Base-by-base conservation (phyloP, 495 filamentous ascomycete species). In the Aspergillus saccharolyticus region DNA sequence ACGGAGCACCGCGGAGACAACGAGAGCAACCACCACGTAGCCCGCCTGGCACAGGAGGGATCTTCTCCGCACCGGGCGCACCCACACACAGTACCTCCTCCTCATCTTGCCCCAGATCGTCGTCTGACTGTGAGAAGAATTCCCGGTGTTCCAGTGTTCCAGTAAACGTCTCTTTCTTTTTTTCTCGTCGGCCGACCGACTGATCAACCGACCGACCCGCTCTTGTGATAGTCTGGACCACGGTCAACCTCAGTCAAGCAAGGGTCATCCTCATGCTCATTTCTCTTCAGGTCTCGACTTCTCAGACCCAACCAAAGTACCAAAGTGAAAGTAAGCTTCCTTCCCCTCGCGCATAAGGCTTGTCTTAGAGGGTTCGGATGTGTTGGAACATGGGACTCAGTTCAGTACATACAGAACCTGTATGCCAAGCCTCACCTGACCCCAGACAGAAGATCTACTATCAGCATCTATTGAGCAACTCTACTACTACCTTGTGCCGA, bases 321-420 rank as follows among this genome's bases (percentile, higher is more conserved):
- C 46, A 19, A 24, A 19, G 6, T 25, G 20, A 8, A 24, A 21
- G 20, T 28, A 50, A 50, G 47, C 47, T 50, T 50, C 47, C 21
- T 39, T 39, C 47, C 24, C 21, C 12, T 39, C 47, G 47, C 47
- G 22, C 47, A 50, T 50, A 50, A 50, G 47, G 47, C 47, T 50
- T 50, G 47, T 50, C 47, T 49, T 21, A 24, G 47, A 30, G 4
- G 1, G 16, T 15, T 25, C 24, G 3, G 8, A 9, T 17, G 15
- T 25, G 19, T 47, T 45, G 44, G 3, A 9, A 4, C 9, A 17
- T 45, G 17, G n/a, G n/a, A 9, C 44, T 44, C 18, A 3, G 42
- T 44, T 30, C 25, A 30, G 4, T 30, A 10, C 4, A 4, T 30
- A n/a, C n/a, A n/a, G n/a, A n/a, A n/a, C n/a, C n/a, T n/a, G n/a